phyloP scores from a whole-genome alignment of 1,284 basidiomycete genomes.

The Malassezia pachydermatis region DNA sequence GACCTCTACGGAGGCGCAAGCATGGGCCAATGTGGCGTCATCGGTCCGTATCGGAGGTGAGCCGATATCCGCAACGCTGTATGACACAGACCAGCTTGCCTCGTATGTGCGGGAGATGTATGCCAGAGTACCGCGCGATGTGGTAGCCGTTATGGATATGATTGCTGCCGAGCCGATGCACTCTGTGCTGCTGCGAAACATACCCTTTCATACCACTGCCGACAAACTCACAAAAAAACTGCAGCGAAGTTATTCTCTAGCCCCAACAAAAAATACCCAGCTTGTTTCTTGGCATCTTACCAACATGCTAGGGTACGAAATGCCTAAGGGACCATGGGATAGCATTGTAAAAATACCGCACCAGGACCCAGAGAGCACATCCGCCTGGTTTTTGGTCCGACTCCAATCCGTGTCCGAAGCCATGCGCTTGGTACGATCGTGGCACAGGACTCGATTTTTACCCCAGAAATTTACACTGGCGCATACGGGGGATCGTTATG shows the following conservation, averaged over 20 bases:
- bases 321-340: too few species aligned
- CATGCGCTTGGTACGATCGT: slow-evolving; percentile 26
- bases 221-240: slow-evolving; percentile 27
- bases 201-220: slow-evolving; percentile 26
- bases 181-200: slow-evolving; percentile 22
- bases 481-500: slow-evolving; percentile 27
- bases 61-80: neutral
- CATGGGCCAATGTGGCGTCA: neutral
- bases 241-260: slow-evolving; percentile 21
- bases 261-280: too few species aligned
- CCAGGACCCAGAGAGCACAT: slow-evolving; percentile 19
- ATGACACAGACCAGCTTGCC: neutral
- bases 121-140: neutral
- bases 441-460: slow-evolving; percentile 31
- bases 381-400: slow-evolving; percentile 57
- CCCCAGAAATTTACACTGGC: slow-evolving; percentile 28
- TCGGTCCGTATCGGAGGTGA: slow-evolving; percentile 1
- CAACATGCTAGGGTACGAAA: neutral
- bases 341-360: slow-evolving; percentile 9
- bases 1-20: neutral
- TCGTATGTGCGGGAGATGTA: neutral
- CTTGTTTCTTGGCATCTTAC: too few species aligned
- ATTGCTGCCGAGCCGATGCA: slow-evolving; percentile 6
- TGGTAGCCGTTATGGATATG: slow-evolving; percentile 3
- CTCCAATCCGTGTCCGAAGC: slow-evolving; percentile 58